A percentile compares a stretch with the other conserved stretches of the same genome.
Evolutionary conservation across 768 basidiomycete species (phyloP).

Genomic region (Calocybe indica): DNA sequence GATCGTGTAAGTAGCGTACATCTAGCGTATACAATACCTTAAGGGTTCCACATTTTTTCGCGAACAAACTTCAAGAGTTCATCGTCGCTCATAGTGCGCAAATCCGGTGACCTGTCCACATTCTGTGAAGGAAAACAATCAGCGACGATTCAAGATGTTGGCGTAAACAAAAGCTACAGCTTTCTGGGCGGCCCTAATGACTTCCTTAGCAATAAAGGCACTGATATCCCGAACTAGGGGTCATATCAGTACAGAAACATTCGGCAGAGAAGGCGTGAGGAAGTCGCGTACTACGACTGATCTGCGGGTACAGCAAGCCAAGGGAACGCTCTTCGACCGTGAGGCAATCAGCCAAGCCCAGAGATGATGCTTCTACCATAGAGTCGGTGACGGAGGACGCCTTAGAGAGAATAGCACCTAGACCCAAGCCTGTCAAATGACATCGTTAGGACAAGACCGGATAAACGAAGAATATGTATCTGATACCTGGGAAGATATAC

Average conservation of each 20-base stretch:
- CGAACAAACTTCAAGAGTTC: slow-evolving; percentile 50
- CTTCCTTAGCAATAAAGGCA: slow-evolving; percentile 61
- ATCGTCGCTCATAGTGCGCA: slow-evolving; percentile 52
- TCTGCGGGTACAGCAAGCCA: slow-evolving; percentile 76
- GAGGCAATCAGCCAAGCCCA: slow-evolving; percentile 72
- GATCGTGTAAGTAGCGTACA: not conserved
- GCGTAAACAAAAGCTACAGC: slow-evolving; percentile 38
- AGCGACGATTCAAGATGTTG: slow-evolving; percentile 1
- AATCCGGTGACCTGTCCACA: slow-evolving; percentile 46
- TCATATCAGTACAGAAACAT: slow-evolving; percentile 4
- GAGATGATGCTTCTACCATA: slow-evolving; percentile 86
- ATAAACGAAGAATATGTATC: not conserved
- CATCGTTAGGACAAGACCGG: not conserved
- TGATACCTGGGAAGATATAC: slow-evolving; percentile 71
- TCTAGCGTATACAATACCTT: slow-evolving; percentile 2
- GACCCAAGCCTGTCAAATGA: slow-evolving; percentile 57
- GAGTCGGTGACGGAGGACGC: slow-evolving; percentile 68
- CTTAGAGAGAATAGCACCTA: slow-evolving; percentile 69
- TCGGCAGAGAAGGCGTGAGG: not conserved
- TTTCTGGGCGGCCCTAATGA: slow-evolving; percentile 77
- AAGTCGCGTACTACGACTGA: slow-evolving; percentile 54
- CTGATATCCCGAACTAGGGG: slow-evolving; percentile 73
- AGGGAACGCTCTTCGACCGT: slow-evolving; percentile 58
- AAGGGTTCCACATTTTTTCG: slow-evolving; percentile 72
- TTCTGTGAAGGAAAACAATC: slow-evolving; percentile 25